Evolutionary conservation across 129 eudicot genomes (phyloP).

Genomic region (Ambrosia trifida): DNA sequence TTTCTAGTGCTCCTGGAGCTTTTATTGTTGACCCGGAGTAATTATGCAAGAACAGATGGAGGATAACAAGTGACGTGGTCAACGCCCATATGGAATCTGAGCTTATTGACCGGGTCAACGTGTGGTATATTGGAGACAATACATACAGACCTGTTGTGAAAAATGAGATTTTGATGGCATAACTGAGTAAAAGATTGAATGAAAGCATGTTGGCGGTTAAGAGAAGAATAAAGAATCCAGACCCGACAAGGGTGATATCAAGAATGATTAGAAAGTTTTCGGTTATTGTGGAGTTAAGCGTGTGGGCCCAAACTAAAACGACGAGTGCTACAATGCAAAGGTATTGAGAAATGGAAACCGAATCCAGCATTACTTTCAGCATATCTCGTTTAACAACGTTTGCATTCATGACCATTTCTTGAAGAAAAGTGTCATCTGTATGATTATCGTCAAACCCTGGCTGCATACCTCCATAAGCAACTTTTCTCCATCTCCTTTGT

Average conservation of each 20-base stretch:
- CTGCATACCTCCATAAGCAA: conserved; percentile 98
- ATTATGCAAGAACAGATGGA: conserved; percentile 87
- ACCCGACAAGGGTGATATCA: conserved; percentile 60
- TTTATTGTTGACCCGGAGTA: conserved; percentile 79
- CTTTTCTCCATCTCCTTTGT: conserved; percentile 81
- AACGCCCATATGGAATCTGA: conserved; percentile 91
- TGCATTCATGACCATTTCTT: conserved; percentile 97
- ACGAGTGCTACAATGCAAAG: conserved; percentile 89
- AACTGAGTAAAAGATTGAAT: conserved; percentile 51
- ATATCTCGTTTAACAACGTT: conserved; percentile 84
- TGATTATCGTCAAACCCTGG: conserved; percentile 90
- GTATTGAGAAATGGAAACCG: conserved; percentile 86
- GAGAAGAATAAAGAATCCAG: conserved; percentile 65
- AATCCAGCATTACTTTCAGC: conserved; percentile 71
- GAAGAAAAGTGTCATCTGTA: conserved; percentile 83
- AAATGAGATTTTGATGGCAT: conserved; percentile 62
- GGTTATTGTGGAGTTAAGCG: conserved; percentile 57
- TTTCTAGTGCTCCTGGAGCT: conserved; percentile 74
- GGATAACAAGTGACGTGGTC: conserved; percentile 66
- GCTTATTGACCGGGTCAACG: conserved; percentile 86
- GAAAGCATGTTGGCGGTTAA: conserved; percentile 69
- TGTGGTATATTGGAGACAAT: conserved; percentile 87
- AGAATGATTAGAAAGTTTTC: conserved; percentile 65
- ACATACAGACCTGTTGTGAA: conserved; percentile 66
- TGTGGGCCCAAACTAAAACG: conserved; percentile 78